phyloP scores from a whole-genome alignment of 2,329 filamentous ascomycete species.

The Thermoascus crustaceus region DNA sequence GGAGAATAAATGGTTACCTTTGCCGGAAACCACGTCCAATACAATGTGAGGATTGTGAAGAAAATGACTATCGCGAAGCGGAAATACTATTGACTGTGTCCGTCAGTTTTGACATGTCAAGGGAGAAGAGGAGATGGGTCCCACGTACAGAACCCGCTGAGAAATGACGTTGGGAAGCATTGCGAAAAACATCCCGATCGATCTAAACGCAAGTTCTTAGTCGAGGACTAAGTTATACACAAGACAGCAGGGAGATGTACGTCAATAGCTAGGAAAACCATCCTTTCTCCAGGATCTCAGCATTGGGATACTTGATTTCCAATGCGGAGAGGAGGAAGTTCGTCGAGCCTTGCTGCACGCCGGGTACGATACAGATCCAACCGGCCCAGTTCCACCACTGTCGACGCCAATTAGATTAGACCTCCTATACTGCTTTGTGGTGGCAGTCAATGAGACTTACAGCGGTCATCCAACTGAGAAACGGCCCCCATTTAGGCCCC shows the following conservation, averaged over 20 bases:
- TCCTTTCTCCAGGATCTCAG: constrained; percentile 23
- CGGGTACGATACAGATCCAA: constrained; percentile 31
- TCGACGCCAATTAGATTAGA: background rate
- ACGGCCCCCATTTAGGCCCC: constrained; percentile 28
- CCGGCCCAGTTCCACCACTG: constrained; percentile 35
- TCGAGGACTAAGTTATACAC: background rate
- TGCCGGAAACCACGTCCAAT: constrained; percentile 35
- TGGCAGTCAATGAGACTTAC: background rate
- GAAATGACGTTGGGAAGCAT: constrained; percentile 30
- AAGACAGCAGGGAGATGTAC: too few species aligned
- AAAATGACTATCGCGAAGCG: constrained; percentile 32
- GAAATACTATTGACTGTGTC: constrained; percentile 23
- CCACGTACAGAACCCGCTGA: constrained; percentile 19
- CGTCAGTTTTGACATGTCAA: background rate
- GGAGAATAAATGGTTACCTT: constrained; percentile 5
- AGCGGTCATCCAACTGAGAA: constrained; percentile 34
- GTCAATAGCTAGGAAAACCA: constrained; percentile 34
- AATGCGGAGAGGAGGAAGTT: constrained; percentile 35
- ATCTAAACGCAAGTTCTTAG: background rate
- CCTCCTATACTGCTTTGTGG: background rate
- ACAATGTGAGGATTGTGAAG: constrained; percentile 27
- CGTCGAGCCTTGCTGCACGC: constrained; percentile 33
- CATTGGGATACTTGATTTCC: constrained; percentile 30
- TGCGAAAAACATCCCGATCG: constrained; percentile 29
- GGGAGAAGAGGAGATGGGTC: background rate